These are phyloP conservation scores for Mrakiaceae sp. DNA, from an alignment of 1,284 basidiomycete species.

Conservation along the genomic window DNA sequence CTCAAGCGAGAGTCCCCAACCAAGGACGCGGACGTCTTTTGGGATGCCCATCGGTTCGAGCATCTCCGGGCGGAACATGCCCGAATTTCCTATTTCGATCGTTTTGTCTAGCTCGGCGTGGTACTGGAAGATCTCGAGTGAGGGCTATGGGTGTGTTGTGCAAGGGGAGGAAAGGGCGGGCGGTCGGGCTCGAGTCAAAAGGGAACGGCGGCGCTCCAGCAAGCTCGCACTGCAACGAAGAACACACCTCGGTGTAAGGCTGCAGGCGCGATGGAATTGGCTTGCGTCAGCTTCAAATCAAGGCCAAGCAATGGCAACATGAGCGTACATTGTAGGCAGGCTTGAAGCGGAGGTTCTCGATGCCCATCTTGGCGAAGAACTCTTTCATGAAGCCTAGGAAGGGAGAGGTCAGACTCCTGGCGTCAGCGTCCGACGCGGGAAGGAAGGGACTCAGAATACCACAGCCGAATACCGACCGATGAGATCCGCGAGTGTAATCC, in stretches of 20 bases:
- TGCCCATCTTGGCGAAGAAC: constrained; percentile 98
- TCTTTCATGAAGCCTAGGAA: constrained; percentile 83
- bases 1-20: constrained; percentile 93
- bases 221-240: too few species aligned
- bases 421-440: not conserved
- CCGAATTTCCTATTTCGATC: constrained; percentile 72
- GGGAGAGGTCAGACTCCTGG: not conserved
- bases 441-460: not conserved
- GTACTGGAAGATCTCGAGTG: constrained; percentile 98
- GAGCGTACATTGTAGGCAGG: constrained; percentile 65
- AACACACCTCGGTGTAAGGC: constrained; percentile 73
- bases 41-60: constrained; percentile 98
- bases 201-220: constrained; percentile 13
- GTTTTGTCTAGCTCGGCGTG: constrained; percentile 88
- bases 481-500: constrained; percentile 88
- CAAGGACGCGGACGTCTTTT: constrained; percentile 89
- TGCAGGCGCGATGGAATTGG: not conserved
- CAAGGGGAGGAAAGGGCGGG: not conserved
- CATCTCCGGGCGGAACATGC: constrained; percentile 99
- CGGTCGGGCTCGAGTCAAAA: not conserved
- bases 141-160: constrained; percentile 49
- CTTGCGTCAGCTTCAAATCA: constrained; percentile 22
- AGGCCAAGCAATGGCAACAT: too few species aligned
- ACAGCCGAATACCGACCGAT: constrained; percentile 51
- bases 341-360: constrained; percentile 88